These are phyloP conservation scores for Myriosclerotinia duriaeana DNA, from an alignment of 2,329 filamentous ascomycete genomes.

Conservation along the genomic window DNA sequence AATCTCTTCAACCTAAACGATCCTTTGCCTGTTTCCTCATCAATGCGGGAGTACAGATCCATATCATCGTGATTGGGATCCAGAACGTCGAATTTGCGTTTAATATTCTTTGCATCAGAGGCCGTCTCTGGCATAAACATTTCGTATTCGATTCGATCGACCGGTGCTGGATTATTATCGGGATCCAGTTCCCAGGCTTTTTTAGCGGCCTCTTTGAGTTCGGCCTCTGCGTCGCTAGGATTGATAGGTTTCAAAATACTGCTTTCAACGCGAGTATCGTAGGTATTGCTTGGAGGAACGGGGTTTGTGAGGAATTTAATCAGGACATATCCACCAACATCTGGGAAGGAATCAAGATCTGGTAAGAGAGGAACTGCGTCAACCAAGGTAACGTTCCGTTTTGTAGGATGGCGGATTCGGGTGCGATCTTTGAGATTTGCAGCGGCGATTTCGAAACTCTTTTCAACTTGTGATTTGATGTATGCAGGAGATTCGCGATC, in stretches of 20 bases:
- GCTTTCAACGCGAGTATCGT: conserved; percentile 61
- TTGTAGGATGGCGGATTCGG: conserved; percentile 58
- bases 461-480: conserved; percentile 68
- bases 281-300: conserved; percentile 52
- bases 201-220: conserved; percentile 48
- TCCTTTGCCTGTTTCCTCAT: conserved; percentile 45
- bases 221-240: conserved; percentile 54
- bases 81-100: conserved; percentile 58
- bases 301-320: conserved; percentile 69
- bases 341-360: conserved; percentile 67
- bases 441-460: conserved; percentile 57
- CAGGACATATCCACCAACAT: conserved; percentile 67
- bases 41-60: conserved; percentile 54
- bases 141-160: conserved; percentile 63
- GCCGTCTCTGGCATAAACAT: conserved; percentile 59
- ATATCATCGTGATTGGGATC: conserved; percentile 56
- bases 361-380: conserved; percentile 62
- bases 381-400: conserved; percentile 55
- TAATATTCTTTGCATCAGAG: conserved; percentile 54
- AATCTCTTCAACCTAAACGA: conserved; percentile 62
- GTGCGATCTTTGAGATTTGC: conserved; percentile 54
- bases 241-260: conserved; percentile 62
- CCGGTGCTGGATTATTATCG: conserved; percentile 53
- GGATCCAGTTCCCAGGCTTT: conserved; percentile 59
- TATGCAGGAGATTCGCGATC: conserved; percentile 62